Evolutionary conservation across 306 rosid species (phyloP).

Genomic region (Vigna radiata): DNA sequence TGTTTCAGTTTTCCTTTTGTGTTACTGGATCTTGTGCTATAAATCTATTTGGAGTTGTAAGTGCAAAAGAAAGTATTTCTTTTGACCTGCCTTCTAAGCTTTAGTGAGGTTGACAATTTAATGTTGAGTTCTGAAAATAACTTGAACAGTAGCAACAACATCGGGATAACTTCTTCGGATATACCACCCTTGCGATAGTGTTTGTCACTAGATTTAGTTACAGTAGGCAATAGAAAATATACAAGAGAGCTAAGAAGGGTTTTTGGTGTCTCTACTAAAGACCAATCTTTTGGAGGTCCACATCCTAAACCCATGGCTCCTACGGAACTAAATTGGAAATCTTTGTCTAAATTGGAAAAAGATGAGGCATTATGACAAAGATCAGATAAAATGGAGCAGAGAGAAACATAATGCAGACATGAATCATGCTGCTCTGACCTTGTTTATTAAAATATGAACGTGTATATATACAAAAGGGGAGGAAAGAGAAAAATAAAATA

Average conservation of each 20-base stretch:
- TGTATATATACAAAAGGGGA: too few species aligned
- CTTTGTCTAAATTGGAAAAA: slow-evolving; percentile 74
- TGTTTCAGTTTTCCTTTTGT: too few species aligned
- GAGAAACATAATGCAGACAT: too few species aligned
- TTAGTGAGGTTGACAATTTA: slow-evolving; percentile 41
- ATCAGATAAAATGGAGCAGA: too few species aligned
- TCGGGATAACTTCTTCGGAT: slow-evolving; percentile 59
- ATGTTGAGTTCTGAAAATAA: slow-evolving; percentile 75
- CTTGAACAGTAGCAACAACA: slow-evolving; percentile 50
- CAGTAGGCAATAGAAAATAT: slow-evolving; percentile 56
- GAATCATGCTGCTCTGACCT: too few species aligned
- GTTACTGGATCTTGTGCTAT: too few species aligned
- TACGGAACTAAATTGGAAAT: slow-evolving; percentile 71
- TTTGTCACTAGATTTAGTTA: slow-evolving; percentile 78
- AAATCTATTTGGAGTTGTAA: too few species aligned
- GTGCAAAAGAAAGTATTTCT: slow-evolving; percentile 23
- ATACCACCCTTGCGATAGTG: slow-evolving; percentile 81
- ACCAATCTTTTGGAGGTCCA: too few species aligned
- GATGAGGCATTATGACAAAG: too few species aligned
- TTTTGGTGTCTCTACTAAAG: slow-evolving; percentile 67
- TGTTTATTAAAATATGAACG: too few species aligned
- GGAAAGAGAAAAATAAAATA: too few species aligned
- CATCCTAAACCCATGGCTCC: slow-evolving; percentile 58
- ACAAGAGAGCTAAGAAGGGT: slow-evolving; percentile 75
- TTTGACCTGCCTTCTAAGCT: slow-evolving; percentile 38